A percentile compares a stretch with the other conserved stretches of the same genome.
Conservation (phyloP, 345 rosid genomes). For the Eutrema japonicum region DNA sequence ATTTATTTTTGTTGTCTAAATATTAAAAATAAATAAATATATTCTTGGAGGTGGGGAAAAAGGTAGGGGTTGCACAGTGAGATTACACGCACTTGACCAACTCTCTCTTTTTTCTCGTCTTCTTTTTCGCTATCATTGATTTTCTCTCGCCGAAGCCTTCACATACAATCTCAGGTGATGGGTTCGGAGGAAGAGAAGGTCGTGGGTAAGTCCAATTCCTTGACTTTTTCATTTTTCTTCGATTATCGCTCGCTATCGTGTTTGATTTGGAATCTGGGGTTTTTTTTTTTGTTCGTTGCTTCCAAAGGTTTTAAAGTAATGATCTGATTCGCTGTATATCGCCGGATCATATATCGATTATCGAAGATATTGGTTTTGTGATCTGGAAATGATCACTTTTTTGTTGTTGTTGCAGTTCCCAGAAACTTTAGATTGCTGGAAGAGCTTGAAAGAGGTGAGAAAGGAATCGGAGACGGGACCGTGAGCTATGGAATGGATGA, state of each 20-base stretch:
- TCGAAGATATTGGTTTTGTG: neutral
- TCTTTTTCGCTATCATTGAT: neutral
- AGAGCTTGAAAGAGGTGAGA: slow-evolving; percentile 91
- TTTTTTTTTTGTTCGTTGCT: neutral
- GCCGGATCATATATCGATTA: too few species aligned
- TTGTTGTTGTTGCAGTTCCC: slow-evolving; percentile 51
- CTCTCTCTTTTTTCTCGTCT: slow-evolving; percentile 13
- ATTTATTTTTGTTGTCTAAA: too few species aligned
- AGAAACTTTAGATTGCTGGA: slow-evolving; percentile 84
- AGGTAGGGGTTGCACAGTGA: slow-evolving; percentile 21
- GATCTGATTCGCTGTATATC: neutral
- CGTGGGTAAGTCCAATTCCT: slow-evolving; percentile 32
- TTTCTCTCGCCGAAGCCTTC: neutral
- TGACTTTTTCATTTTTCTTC: neutral
- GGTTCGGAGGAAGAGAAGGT: slow-evolving; percentile 37
- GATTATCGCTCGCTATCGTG: neutral
- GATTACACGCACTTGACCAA: slow-evolving; percentile 21
- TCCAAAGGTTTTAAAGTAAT: neutral
- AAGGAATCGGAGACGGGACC: slow-evolving; percentile 84
- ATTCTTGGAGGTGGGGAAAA: slow-evolving; percentile 14
- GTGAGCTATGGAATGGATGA: slow-evolving; percentile 95
- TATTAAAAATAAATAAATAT: neutral
- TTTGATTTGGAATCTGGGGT: slow-evolving; percentile 27
- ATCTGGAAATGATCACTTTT: slow-evolving; percentile 5
- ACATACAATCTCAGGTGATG: slow-evolving; percentile 17